Conservation (phyloP, 768 basidiomycete species). For the Kwoniella dendrophila region DNA sequence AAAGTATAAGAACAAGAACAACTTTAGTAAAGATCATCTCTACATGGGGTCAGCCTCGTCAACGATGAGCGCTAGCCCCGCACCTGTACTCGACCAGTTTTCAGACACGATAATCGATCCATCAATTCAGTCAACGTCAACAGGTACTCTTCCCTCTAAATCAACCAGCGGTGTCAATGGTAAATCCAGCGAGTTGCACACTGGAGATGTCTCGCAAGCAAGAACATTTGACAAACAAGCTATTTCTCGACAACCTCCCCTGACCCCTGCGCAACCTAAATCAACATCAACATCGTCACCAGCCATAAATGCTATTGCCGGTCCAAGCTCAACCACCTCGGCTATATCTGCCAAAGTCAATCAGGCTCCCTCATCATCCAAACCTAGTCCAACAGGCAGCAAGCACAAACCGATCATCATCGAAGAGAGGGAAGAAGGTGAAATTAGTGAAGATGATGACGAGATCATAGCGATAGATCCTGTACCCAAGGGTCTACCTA, state of each 20-base stretch:
- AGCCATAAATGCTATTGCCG: neutral
- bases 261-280: neutral
- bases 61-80: conserved; percentile 35
- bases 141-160: neutral
- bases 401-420: conserved; percentile 6
- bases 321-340: neutral
- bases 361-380: no score
- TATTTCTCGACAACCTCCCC: neutral
- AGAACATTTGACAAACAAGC: neutral
- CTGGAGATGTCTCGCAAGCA: neutral
- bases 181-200: no score
- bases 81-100: conserved; percentile 3
- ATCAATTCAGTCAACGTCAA: neutral
- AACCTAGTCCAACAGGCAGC: neutral
- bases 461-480: neutral
- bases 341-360: no score
- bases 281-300: neutral
- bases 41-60: conserved; percentile 39
- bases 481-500: conserved; percentile 9
- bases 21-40: no score
- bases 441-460: conserved; percentile 43
- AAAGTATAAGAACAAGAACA: no score
- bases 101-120: no score
- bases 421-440: conserved; percentile 46
- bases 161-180: neutral